These are phyloP conservation scores for Alternaria dauci DNA, from an alignment of 2,329 filamentous ascomycete species.

Conservation along the genomic window DNA sequence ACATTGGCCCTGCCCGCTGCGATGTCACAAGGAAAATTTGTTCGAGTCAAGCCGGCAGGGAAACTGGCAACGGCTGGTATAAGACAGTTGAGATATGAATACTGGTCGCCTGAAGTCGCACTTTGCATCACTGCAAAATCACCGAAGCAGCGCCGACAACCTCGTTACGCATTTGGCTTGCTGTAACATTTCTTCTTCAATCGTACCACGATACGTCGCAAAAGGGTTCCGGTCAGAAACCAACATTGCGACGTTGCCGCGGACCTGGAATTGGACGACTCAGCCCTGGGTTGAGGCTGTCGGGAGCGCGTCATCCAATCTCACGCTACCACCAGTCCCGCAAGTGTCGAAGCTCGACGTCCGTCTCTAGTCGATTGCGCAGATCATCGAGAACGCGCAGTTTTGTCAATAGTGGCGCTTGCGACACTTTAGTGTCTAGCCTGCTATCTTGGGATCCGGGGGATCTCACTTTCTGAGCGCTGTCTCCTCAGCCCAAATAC, in stretches of 20 bases:
- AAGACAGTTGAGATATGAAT: background rate
- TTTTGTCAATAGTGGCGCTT: conserved; percentile 10
- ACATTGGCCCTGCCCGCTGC: background rate
- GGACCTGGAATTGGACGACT: background rate
- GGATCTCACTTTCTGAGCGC: conserved; percentile 3
- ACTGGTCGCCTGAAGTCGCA: background rate
- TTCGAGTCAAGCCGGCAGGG: conserved; percentile 3
- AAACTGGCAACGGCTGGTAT: background rate
- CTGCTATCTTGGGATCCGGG: conserved; percentile 9
- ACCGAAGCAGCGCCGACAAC: conserved; percentile 12
- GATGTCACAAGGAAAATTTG: background rate
- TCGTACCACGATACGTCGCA: background rate
- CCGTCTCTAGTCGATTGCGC: conserved; percentile 4
- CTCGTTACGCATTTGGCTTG: conserved; percentile 1
- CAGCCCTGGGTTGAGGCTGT: conserved; percentile 7
- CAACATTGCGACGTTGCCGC: conserved; percentile 1
- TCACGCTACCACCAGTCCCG: conserved; percentile 9
- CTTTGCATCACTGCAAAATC: conserved; percentile 3
- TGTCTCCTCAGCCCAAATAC: conserved; percentile 1
- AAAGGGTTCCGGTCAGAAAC: conserved; percentile 1
- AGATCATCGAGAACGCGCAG: conserved; percentile 12
- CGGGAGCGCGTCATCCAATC: conserved; percentile 7
- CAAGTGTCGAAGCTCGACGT: conserved; percentile 8
- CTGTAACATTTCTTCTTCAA: background rate
- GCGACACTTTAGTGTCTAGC: conserved; percentile 6